These are phyloP conservation scores for Amanita polypyramis DNA, from an alignment of 768 basidiomycete species.

Conservation along the genomic window DNA sequence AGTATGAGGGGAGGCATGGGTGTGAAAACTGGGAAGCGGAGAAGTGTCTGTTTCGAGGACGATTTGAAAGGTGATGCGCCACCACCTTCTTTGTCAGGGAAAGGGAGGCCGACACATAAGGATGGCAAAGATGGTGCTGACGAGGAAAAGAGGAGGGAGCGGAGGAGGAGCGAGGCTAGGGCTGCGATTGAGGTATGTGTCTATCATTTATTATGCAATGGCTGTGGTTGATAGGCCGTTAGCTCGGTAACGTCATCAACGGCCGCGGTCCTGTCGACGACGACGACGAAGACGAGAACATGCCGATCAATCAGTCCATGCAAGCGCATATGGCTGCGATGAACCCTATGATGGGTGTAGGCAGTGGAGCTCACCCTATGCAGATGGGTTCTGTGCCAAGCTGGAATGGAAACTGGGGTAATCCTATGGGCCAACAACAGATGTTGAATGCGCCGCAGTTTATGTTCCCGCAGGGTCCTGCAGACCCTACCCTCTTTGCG, in stretches of 20 bases:
- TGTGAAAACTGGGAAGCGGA: conserved; percentile 33
- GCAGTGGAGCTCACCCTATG: conserved; percentile 22
- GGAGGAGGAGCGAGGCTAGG: conserved; percentile 74
- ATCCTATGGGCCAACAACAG: conserved; percentile 19
- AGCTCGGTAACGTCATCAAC: conserved; percentile 87
- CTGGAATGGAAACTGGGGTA: conserved; percentile 19
- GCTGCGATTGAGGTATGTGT: conserved; percentile 76
- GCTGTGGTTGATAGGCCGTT: background rate
- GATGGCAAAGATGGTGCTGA: conserved; percentile 19
- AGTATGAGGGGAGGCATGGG: conserved; percentile 23
- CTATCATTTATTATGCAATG: conserved; percentile 1
- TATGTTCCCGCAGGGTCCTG: conserved; percentile 29
- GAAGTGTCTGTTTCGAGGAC: conserved; percentile 67
- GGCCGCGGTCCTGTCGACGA: conserved; percentile 58
- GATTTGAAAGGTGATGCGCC: conserved; percentile 17
- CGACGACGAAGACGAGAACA: conserved; percentile 40
- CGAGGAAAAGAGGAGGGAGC: conserved; percentile 54
- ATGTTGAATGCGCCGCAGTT: conserved; percentile 33
- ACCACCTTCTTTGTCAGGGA: background rate
- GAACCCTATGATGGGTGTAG: conserved; percentile 36
- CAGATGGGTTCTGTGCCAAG: conserved; percentile 19
- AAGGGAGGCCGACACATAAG: conserved; percentile 19
- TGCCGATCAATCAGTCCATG: conserved; percentile 33
- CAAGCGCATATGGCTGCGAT: conserved; percentile 30
- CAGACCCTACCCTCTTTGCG: conserved; percentile 50